Base-by-base conservation (phyloP, 192 early-diverging fungal genomes). In the Rhizophagus clarus region DNA sequence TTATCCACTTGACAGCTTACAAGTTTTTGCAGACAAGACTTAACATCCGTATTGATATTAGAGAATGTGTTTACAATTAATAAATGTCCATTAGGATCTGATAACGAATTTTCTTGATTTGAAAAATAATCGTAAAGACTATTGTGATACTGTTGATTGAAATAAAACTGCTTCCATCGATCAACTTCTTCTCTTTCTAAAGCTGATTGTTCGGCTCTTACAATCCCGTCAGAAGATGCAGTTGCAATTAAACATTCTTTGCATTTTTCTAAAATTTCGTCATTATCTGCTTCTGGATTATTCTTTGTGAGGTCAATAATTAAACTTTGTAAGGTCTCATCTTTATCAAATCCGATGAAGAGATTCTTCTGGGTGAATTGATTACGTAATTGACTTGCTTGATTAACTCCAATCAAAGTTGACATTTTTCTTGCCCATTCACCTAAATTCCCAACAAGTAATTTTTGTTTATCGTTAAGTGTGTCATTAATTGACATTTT, bases 141-240 rank as follows among this genome's bases (percentile, higher is more conserved):
- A 32, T 68, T 32, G 64, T 77, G 76, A 34, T 37, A 1, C 37
- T 45, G 28, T 24, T 22, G 4, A 20, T 40, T 2, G 15, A 78
- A 78, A 69, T 78, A 78, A 31, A 78, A 20, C 3, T 61, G 4
- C 10, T 78, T 67, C 76, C 76, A 78, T 24, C n/a, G 32, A 10
- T 29, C 22, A 26, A 67, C 34, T 63, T 78, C 76, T 40, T 64
- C 24, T 28, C 3, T 28, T 12, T 68, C 63, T n/a, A 72, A 47
- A 45, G 2, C 20, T 49, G n/a, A n/a, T n/a, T n/a, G n/a, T n/a
- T n/a, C n/a, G n/a, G n/a, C n/a, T n/a, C n/a, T n/a, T n/a, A n/a
- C 40, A 72, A 81, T 76, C 26, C 72, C 74, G 68, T 81, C 80
- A 3, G 80, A 76, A 34, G 74, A 47, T 40, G 80, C 80, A 45